These are phyloP conservation scores for Penstemon barbatus DNA, from an alignment of 257 asterid species.

Conservation along the genomic window DNA sequence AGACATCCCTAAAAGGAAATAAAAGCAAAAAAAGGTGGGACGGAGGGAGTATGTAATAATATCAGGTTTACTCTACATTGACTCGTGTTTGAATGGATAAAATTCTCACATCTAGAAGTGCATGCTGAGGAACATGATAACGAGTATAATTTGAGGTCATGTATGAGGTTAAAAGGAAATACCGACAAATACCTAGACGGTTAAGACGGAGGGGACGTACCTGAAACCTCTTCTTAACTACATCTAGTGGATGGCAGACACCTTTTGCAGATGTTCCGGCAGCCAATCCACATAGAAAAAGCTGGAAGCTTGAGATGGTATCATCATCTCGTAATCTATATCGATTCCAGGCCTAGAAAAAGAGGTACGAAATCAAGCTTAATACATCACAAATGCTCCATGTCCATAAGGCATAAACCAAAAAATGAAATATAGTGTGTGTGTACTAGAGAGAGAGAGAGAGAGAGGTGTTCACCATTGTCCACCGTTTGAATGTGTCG, in stretches of 20 bases:
- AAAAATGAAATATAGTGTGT: background rate
- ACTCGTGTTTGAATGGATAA: too few relatives aligned
- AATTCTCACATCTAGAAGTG: background rate
- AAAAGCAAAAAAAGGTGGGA: too few relatives aligned
- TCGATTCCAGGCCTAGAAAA: conserved; percentile 68
- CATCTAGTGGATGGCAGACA: conserved; percentile 95
- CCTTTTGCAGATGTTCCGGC: conserved; percentile 89
- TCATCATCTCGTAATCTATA: conserved; percentile 39
- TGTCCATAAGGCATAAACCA: too few relatives aligned
- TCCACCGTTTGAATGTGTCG: conserved; percentile 93
- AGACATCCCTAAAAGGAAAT: too few relatives aligned
- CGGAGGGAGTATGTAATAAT: too few relatives aligned
- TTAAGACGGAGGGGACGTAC: conserved; percentile 36
- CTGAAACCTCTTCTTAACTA: conserved; percentile 97
- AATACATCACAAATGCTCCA: background rate
- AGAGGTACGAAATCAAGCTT: conserved; percentile 13
- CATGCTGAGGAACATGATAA: background rate
- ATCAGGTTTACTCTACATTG: too few relatives aligned
- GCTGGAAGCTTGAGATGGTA: conserved; percentile 75
- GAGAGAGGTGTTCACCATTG: conserved; percentile 45
- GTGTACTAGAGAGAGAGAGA: background rate
- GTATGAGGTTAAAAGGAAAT: background rate
- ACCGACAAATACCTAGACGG: background rate
- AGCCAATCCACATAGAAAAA: conserved; percentile 76
- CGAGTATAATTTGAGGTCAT: background rate